phyloP scores from a whole-genome alignment of 352 stramenopile species.

The Phytophthora ramorum region DNA sequence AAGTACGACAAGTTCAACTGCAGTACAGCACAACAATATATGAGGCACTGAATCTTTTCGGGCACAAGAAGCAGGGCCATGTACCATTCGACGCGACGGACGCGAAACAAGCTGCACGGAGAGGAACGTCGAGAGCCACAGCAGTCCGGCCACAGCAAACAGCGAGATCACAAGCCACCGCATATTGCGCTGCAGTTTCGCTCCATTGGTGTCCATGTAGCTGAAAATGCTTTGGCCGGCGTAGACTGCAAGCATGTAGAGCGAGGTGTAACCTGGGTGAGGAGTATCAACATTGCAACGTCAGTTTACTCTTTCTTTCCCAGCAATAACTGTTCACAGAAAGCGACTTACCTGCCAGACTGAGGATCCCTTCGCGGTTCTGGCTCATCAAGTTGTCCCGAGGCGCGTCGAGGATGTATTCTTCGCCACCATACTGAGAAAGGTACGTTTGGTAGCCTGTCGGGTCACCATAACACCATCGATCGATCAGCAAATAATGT shows the following conservation, averaged over 20 bases:
- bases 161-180: conserved; percentile 62
- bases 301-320: background rate
- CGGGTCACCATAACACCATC: conserved; percentile 7
- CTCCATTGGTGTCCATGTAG: conserved; percentile 66
- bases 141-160: conserved; percentile 45
- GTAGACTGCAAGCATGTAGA: conserved; percentile 88
- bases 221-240: conserved; percentile 70
- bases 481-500: background rate
- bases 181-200: conserved; percentile 68
- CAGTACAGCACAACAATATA: background rate
- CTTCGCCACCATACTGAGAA: conserved; percentile 72
- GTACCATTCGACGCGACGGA: conserved; percentile 79
- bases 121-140: conserved; percentile 69
- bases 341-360: conserved; percentile 64
- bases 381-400: conserved; percentile 86
- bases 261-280: conserved; percentile 88
- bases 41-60: background rate
- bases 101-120: conserved; percentile 57
- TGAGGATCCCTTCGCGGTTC: conserved; percentile 97
- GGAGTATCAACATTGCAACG: background rate
- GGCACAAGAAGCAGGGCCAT: conserved; percentile 1
- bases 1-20: conserved; percentile 84
- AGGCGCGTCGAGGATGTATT: conserved; percentile 79
- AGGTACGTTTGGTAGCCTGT: conserved; percentile 87
- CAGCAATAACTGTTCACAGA: background rate